phyloP scores from a whole-genome alignment of 1,139 yeast genomes.

The Entelexis paramagnoliae region DNA sequence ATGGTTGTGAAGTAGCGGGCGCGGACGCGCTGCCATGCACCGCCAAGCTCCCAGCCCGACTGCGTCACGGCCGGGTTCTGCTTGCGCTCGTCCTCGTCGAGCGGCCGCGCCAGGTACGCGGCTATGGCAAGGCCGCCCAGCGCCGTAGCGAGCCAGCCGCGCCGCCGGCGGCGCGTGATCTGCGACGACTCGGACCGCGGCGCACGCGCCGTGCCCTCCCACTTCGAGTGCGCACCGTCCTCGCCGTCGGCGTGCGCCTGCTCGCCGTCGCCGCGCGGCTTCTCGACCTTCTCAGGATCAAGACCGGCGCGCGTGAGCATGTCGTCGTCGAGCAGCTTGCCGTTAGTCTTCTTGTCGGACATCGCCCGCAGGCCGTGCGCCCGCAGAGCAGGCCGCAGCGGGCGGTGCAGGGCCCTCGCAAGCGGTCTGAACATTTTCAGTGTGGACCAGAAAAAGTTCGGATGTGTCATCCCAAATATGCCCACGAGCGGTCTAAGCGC shows the following conservation, averaged over 20 bases:
- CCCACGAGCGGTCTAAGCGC: too few species aligned
- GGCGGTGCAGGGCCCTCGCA: slow-evolving; percentile 4
- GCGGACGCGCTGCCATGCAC: slow-evolving; percentile 53
- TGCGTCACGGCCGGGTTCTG: slow-evolving; percentile 44
- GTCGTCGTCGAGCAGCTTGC: slow-evolving; percentile 60
- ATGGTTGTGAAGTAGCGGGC: slow-evolving; percentile 68
- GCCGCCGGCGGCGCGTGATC: slow-evolving; percentile 46
- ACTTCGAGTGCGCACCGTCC: slow-evolving; percentile 24
- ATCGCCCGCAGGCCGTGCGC: slow-evolving; percentile 5
- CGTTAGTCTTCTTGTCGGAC: slow-evolving; percentile 9
- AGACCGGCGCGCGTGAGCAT: slow-evolving; percentile 76
- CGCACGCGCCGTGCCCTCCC: slow-evolving; percentile 34
- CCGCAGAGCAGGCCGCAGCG: slow-evolving; percentile 3
- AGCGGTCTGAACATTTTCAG: slow-evolving; percentile 8
- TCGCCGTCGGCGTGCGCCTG: slow-evolving; percentile 24
- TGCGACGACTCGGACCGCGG: slow-evolving; percentile 51
- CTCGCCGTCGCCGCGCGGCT: slow-evolving; percentile 12
- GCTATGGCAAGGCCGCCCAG: slow-evolving; percentile 33
- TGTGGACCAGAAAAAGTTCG: slow-evolving; percentile 2
- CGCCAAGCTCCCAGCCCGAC: slow-evolving; percentile 47
- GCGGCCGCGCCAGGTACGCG: slow-evolving; percentile 69
- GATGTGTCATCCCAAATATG: slow-evolving; percentile 2
- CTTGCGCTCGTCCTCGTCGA: slow-evolving; percentile 71
- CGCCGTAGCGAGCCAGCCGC: slow-evolving; percentile 34
- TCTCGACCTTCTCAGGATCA: slow-evolving; percentile 47